Evolutionary conservation across 2,329 filamentous ascomycete genomes (phyloP).

Genomic region (Penicillium sp.): DNA sequence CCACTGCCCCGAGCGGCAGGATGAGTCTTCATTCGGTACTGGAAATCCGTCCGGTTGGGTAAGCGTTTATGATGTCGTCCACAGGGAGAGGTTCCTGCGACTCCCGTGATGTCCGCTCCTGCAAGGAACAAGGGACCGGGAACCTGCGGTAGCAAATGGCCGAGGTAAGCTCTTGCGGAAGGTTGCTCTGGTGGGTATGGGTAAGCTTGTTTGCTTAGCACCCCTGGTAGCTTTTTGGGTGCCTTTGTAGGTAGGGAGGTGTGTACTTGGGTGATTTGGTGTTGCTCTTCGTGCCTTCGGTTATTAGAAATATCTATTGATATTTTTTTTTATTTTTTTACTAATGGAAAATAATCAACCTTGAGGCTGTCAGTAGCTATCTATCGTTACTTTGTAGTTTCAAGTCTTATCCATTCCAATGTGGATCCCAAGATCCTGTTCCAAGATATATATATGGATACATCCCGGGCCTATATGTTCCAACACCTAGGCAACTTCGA

Average conservation of each 20-base stretch:
- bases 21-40: constrained; percentile 14
- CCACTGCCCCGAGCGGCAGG: constrained; percentile 18
- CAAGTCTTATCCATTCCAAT: neutral
- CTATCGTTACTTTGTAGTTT: neutral
- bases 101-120: constrained; percentile 10
- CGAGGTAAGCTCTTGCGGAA: neutral
- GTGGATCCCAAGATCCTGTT: too few species aligned
- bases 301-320: neutral
- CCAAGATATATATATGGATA: too few species aligned
- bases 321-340: neutral
- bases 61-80: constrained; percentile 10
- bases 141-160: constrained; percentile 9
- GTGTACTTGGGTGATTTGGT: neutral
- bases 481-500: too few species aligned
- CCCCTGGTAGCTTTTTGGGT: neutral
- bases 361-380: too few species aligned
- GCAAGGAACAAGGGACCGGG: constrained; percentile 21
- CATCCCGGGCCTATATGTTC: too few species aligned
- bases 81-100: constrained; percentile 11
- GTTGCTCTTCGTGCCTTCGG: neutral
- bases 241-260: neutral
- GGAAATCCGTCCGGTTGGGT: constrained; percentile 18
- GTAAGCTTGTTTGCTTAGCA: neutral
- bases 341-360: neutral
- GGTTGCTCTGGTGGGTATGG: neutral